Conservation (phyloP, 1,284 basidiomycete species). For the Ceratobasidium sp. region DNA sequence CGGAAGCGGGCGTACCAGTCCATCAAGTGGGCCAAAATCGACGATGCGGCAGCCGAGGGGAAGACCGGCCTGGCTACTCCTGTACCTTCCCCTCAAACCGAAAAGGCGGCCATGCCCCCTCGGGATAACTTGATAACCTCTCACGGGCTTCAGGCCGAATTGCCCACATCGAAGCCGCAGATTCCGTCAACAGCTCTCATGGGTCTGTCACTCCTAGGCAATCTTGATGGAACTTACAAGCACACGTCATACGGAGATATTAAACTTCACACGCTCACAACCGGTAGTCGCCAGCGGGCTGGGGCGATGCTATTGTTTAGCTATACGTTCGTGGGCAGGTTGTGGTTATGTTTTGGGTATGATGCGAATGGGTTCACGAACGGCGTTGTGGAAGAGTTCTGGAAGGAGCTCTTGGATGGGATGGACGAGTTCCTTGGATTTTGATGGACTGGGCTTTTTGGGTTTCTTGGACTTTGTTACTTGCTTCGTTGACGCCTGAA, state of each 20-base stretch:
- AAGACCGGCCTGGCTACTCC: conserved; percentile 48
- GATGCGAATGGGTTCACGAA: conserved; percentile 73
- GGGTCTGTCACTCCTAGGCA: conserved; percentile 77
- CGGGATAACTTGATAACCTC: conserved; percentile 35
- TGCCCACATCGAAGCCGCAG: conserved; percentile 4
- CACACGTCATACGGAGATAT: conserved; percentile 64
- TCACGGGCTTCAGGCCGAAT: conserved; percentile 31
- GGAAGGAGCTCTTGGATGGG: conserved; percentile 55
- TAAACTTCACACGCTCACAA: conserved; percentile 69
- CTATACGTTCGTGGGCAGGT: conserved; percentile 73
- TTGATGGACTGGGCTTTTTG: no score
- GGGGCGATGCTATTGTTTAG: conserved; percentile 77
- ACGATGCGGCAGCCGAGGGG: conserved; percentile 56
- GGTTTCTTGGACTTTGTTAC: no score
- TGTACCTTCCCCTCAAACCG: conserved; percentile 45
- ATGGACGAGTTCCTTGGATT: conserved; percentile 54
- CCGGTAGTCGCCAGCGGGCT: conserved; percentile 73
- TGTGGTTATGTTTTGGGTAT: conserved; percentile 78
- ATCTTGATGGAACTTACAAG: conserved; percentile 77
- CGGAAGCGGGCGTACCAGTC: conserved; percentile 63
- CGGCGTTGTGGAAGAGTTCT: conserved; percentile 57
- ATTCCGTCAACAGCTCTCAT: conserved; percentile 63
- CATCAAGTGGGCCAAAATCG: conserved; percentile 69
- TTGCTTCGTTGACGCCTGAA: no score
- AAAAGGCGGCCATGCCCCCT: conserved; percentile 33